phyloP scores from a whole-genome alignment of 2,329 filamentous ascomycete genomes.

The Aspergillus persii region DNA sequence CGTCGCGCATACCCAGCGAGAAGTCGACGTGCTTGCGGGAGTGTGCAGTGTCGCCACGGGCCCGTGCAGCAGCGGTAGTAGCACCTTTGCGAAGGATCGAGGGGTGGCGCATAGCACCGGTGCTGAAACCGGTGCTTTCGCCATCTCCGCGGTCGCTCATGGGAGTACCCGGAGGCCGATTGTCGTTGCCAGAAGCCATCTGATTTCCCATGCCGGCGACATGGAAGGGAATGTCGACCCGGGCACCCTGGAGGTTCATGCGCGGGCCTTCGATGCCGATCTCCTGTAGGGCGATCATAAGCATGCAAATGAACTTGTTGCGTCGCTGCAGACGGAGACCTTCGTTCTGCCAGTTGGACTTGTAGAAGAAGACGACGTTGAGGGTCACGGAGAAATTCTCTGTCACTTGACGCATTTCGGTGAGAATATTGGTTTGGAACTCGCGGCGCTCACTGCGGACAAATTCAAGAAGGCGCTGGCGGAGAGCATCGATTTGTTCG shows the following conservation, averaged over 20 bases:
- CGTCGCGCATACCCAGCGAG: constrained; percentile 64
- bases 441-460: constrained; percentile 84
- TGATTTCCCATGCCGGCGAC: constrained; percentile 51
- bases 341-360: constrained; percentile 95
- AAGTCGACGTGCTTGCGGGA: constrained; percentile 67
- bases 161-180: constrained; percentile 39
- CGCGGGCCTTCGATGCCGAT: constrained; percentile 82
- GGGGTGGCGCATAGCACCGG: constrained; percentile 32
- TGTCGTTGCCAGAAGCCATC: constrained; percentile 45
- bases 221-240: constrained; percentile 66
- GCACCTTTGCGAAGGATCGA: constrained; percentile 57
- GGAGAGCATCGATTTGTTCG: constrained; percentile 78
- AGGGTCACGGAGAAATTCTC: constrained; percentile 83
- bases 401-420: constrained; percentile 74
- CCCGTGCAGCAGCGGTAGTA: constrained; percentile 42
- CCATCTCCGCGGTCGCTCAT: constrained; percentile 17
- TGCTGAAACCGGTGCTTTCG: constrained; percentile 31
- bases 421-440: constrained; percentile 81
- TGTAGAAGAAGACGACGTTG: constrained; percentile 97
- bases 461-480: constrained; percentile 77
- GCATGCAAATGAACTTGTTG: constrained; percentile 89
- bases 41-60: constrained; percentile 57
- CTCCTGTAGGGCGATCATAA: constrained; percentile 82
- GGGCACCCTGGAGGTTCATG: constrained; percentile 68
- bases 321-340: constrained; percentile 82